Evolutionary conservation across 1,284 basidiomycete genomes (phyloP).

Genomic region (Fistulinella cinereoalba): DNA sequence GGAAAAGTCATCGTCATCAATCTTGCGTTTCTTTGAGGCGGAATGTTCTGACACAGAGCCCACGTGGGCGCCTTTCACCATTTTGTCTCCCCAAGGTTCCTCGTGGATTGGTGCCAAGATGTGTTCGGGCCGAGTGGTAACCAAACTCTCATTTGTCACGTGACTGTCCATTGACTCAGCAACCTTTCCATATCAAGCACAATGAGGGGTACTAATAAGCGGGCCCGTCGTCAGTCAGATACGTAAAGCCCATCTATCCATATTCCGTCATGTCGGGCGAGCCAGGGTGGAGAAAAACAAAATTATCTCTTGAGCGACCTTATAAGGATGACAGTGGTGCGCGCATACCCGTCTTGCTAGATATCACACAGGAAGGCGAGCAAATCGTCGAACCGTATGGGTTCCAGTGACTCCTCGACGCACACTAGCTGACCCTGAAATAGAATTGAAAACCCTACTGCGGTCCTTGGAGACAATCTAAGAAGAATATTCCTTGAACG

Average conservation of each 20-base stretch:
- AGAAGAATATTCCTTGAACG: slow-evolving; percentile 68
- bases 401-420: slow-evolving; percentile 11
- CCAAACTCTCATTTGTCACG: too few species aligned
- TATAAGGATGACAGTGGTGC: slow-evolving; percentile 73
- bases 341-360: slow-evolving; percentile 57
- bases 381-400: slow-evolving; percentile 67
- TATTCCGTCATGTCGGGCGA: slow-evolving; percentile 32
- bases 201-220: too few species aligned
- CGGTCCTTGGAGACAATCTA: slow-evolving; percentile 59
- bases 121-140: slow-evolving; percentile 3
- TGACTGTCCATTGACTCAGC: slow-evolving; percentile 9
- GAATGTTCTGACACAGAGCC: slow-evolving; percentile 21
- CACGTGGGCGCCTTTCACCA: slow-evolving; percentile 26
- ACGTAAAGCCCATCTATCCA: background rate
- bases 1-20: slow-evolving; percentile 54
- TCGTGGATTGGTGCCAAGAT: slow-evolving; percentile 33
- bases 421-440: slow-evolving; percentile 16
- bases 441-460: slow-evolving; percentile 53
- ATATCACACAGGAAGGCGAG: slow-evolving; percentile 68
- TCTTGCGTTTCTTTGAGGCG: slow-evolving; percentile 56
- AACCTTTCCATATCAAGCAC: too few species aligned
- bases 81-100: slow-evolving; percentile 12
- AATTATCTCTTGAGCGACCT: slow-evolving; percentile 68
- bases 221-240: too few species aligned
- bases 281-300: slow-evolving; percentile 56